Evolutionary conservation across 208 protist genomes (phyloP).

Genomic region (Histomonas meleagridis): DNA sequence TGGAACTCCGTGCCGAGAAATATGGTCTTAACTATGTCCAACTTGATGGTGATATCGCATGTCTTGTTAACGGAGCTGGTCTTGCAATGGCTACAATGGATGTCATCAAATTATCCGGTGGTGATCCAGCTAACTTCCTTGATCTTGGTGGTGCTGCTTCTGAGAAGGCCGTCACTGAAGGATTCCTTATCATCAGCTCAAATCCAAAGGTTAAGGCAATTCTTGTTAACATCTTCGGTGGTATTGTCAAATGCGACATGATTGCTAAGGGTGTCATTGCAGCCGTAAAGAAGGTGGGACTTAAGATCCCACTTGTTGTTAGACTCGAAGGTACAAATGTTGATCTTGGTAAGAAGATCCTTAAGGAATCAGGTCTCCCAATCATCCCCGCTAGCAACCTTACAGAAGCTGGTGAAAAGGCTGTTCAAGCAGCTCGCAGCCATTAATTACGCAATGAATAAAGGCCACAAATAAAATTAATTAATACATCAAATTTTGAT

Average conservation of each 20-base stretch:
- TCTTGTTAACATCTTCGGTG: conserved; percentile 93
- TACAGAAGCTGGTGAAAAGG: conserved; percentile 44
- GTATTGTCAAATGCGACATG: conserved; percentile 95
- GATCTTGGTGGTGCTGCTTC: conserved; percentile 79
- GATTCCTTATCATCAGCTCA: conserved; percentile 85
- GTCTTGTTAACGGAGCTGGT: conserved; percentile 76
- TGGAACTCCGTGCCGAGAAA: conserved; percentile 82
- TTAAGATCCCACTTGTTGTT: conserved; percentile 77
- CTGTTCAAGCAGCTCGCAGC: conserved; percentile 29
- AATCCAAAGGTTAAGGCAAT: conserved; percentile 77
- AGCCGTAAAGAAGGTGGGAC: conserved; percentile 57
- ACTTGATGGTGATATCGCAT: conserved; percentile 91
- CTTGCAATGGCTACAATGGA: conserved; percentile 99
- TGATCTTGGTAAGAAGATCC: conserved; percentile 65
- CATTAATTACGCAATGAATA: too few species aligned
- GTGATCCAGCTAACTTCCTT: conserved; percentile 95
- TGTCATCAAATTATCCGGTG: conserved; percentile 90
- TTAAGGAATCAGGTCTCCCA: conserved; percentile 41
- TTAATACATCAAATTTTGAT: too few species aligned
- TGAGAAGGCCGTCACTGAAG: conserved; percentile 74
- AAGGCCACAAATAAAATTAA: too few species aligned
- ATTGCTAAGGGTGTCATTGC: conserved; percentile 86
- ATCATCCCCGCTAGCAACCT: conserved; percentile 45
- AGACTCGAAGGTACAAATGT: conserved; percentile 79
- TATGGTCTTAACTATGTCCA: conserved; percentile 95